phyloP scores from a whole-genome alignment of 345 rosid genomes.

The Eucalyptus fibrosa region DNA sequence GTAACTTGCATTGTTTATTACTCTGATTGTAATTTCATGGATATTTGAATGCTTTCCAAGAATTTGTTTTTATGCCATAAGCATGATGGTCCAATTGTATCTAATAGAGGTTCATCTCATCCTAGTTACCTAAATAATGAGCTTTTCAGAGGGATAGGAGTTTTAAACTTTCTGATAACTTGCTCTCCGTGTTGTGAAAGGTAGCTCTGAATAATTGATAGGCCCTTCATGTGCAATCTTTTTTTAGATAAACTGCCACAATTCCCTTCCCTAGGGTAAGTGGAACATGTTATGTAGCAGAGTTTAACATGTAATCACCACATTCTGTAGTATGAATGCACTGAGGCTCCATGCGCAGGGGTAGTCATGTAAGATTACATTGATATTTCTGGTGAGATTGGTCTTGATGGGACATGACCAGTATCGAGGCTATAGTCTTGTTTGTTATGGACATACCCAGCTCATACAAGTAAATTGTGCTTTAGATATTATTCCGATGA shows the following conservation, averaged over 20 bases:
- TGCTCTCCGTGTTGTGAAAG: rapidly evolving
- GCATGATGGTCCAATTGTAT: not conserved
- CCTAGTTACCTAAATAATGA: not conserved
- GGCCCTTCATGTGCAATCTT: not conserved
- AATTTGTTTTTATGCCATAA: not conserved
- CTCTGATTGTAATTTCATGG: not conserved
- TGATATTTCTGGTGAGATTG: not conserved
- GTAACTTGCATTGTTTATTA: too few relatives aligned
- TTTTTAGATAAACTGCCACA: not conserved
- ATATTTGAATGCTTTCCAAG: not conserved
- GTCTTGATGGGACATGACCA: not conserved
- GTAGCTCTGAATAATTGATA: not conserved
- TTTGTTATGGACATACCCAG: not conserved
- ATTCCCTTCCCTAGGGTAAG: not conserved
- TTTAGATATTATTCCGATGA: too few relatives aligned
- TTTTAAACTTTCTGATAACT: not conserved
- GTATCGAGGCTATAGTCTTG: not conserved
- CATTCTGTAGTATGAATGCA: not conserved
- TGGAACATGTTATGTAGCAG: not conserved
- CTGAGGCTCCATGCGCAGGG: not conserved
- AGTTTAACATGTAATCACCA: not conserved
- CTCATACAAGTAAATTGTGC: too few relatives aligned
- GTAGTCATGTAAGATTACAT: not conserved
- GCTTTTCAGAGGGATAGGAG: not conserved
- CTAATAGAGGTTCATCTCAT: not conserved